phyloP scores from a whole-genome alignment of 1,284 basidiomycete genomes.

The Rhodotorula sp. region DNA sequence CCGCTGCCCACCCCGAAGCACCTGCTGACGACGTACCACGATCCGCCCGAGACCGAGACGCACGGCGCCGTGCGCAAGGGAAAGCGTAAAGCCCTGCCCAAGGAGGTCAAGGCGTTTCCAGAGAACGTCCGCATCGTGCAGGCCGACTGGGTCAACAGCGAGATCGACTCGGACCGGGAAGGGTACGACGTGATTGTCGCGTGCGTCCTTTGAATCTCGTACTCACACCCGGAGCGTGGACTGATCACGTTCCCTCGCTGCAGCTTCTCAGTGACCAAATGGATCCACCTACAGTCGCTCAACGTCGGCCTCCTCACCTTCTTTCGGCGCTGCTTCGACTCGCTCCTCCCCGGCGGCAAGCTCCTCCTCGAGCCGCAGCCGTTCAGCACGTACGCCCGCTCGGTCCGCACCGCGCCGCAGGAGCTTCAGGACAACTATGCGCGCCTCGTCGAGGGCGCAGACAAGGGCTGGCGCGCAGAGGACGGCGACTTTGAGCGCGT shows the following conservation, averaged over 20 bases:
- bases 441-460: slow-evolving; percentile 56
- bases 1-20: slow-evolving; percentile 63
- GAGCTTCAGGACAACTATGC: slow-evolving; percentile 13
- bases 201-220: slow-evolving; percentile 55
- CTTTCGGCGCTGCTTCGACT: slow-evolving; percentile 63
- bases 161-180: slow-evolving; percentile 60
- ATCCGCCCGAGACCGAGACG: slow-evolving; percentile 35
- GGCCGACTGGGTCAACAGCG: slow-evolving; percentile 66
- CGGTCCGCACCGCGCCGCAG: slow-evolving; percentile 54
- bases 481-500: slow-evolving; percentile 58
- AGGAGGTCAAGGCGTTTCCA: slow-evolving; percentile 58
- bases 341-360: slow-evolving; percentile 60
- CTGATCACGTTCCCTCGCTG: not conserved
- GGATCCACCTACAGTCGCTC: slow-evolving; percentile 76
- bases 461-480: slow-evolving; percentile 59
- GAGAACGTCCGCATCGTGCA: slow-evolving; percentile 70
- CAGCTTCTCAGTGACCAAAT: slow-evolving; percentile 79
- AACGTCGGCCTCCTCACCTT: slow-evolving; percentile 66
- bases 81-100: slow-evolving; percentile 34
- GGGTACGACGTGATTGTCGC: slow-evolving; percentile 72
- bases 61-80: slow-evolving; percentile 11
- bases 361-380: slow-evolving; percentile 75
- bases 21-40: slow-evolving; percentile 48
- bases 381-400: slow-evolving; percentile 75
- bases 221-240: not conserved